Conservation (phyloP, 192 early-diverging fungal species). For the Coemansia sp. region DNA sequence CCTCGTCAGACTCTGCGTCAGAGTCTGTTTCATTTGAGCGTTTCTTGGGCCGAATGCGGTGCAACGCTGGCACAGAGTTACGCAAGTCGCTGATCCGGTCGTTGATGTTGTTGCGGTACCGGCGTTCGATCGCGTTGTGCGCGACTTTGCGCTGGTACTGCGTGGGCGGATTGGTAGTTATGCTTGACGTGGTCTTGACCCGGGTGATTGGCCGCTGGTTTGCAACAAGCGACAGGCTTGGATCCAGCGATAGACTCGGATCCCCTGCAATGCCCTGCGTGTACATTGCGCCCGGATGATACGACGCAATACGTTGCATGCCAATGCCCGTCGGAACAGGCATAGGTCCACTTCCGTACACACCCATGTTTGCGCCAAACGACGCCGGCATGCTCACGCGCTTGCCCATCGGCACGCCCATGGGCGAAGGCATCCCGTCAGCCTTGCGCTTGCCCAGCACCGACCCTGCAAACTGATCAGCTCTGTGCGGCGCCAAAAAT, state of each 20-base stretch:
- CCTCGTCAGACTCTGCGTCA: conserved; percentile 39
- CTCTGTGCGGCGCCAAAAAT: neutral
- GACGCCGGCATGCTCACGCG: conserved; percentile 45
- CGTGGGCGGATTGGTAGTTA: neutral
- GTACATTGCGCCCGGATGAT: conserved; percentile 16
- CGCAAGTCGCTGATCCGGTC: conserved; percentile 88
- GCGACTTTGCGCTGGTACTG: conserved; percentile 83
- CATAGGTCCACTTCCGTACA: neutral
- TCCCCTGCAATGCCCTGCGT: no score
- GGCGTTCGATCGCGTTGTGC: conserved; percentile 92
- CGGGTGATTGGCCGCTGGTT: conserved; percentile 16
- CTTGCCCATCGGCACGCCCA: conserved; percentile 42
- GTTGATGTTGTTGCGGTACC: conserved; percentile 97
- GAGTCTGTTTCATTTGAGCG: conserved; percentile 49
- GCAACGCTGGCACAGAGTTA: conserved; percentile 81
- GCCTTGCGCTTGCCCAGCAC: conserved; percentile 32
- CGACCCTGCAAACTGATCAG: neutral
- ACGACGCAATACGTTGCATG: conserved; percentile 47
- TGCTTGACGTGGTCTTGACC: conserved; percentile 10
- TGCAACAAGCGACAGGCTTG: conserved; percentile 11
- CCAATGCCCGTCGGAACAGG: conserved; percentile 20
- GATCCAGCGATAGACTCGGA: neutral
- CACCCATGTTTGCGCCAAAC: conserved; percentile 6
- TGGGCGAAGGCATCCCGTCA: conserved; percentile 20
- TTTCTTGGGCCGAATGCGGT: conserved; percentile 44